Evolutionary conservation across 2,329 filamentous ascomycete species (phyloP).

Genomic region (Trichoderma koningiopsis): DNA sequence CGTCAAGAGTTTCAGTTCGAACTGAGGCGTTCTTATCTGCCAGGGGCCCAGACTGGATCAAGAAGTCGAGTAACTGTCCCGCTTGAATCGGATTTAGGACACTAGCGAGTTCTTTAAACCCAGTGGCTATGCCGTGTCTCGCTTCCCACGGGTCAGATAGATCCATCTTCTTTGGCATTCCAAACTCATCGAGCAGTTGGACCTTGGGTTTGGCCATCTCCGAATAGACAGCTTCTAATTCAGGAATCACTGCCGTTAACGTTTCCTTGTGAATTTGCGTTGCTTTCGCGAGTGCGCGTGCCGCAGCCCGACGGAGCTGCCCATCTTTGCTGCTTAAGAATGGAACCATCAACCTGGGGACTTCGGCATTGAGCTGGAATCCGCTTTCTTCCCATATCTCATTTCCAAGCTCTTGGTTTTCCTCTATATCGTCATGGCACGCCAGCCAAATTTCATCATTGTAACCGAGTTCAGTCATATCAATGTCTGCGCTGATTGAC

Average conservation of each 20-base stretch:
- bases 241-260: conserved; percentile 63
- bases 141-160: conserved; percentile 88
- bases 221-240: conserved; percentile 70
- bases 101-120: conserved; percentile 79
- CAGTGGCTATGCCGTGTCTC: conserved; percentile 83
- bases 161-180: conserved; percentile 90
- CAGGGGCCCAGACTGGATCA: conserved; percentile 85
- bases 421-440: conserved; percentile 85
- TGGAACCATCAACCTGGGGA: conserved; percentile 68
- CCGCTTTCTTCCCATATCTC: conserved; percentile 96
- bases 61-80: conserved; percentile 77
- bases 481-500: conserved; percentile 86
- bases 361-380: conserved; percentile 67
- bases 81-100: conserved; percentile 70
- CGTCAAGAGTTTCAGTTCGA: conserved; percentile 87
- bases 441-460: conserved; percentile 93
- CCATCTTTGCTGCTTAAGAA: conserved; percentile 80
- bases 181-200: conserved; percentile 86
- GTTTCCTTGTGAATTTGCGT: conserved; percentile 61
- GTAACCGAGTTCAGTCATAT: conserved; percentile 83
- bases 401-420: conserved; percentile 79
- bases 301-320: conserved; percentile 80
- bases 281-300: conserved; percentile 77
- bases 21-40: conserved; percentile 78
- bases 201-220: conserved; percentile 80